phyloP scores from a whole-genome alignment of 495 filamentous ascomycete genomes.

The Aspergillus campestris region DNA sequence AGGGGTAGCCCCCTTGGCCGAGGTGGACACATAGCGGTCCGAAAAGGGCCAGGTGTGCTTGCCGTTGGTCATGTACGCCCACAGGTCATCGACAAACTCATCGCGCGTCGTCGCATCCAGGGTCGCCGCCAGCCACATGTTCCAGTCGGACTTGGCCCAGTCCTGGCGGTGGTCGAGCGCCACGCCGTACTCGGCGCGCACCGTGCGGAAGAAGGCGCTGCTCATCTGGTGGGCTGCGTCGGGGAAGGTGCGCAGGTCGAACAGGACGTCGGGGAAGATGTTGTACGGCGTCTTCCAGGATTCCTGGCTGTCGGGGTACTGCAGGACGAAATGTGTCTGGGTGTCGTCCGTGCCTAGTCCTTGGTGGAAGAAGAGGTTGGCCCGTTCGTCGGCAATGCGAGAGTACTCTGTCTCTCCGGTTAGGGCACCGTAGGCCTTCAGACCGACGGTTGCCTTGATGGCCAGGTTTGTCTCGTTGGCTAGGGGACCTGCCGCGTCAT shows the following conservation, averaged over 20 bases:
- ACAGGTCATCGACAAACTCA: constrained; percentile 34
- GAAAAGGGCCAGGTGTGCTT: constrained; percentile 42
- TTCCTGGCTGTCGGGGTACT: constrained; percentile 27
- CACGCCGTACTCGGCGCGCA: constrained; percentile 35
- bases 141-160: constrained; percentile 46
- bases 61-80: constrained; percentile 40
- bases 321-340: constrained; percentile 37
- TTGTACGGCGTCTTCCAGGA: constrained; percentile 40
- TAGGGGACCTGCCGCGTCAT: constrained; percentile 43
- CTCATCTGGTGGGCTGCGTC: constrained; percentile 29
- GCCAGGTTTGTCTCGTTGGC: constrained; percentile 50
- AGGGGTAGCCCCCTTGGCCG: constrained; percentile 26
- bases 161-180: constrained; percentile 34
- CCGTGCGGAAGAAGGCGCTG: constrained; percentile 28
- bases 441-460: constrained; percentile 47
- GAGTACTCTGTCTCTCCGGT: constrained; percentile 32
- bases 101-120: constrained; percentile 21
- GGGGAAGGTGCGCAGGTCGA: constrained; percentile 35
- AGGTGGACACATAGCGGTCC: constrained; percentile 35
- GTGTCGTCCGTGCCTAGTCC: constrained; percentile 27
- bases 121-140: constrained; percentile 37
- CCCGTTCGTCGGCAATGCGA: constrained; percentile 29
- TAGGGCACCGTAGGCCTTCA: constrained; percentile 41
- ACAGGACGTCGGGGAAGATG: constrained; percentile 36
- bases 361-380: constrained; percentile 29